Percentiles rank a stretch among this genome's conserved stretches.
These are phyloP conservation scores for Trametes cubensis DNA, from an alignment of 768 basidiomycete species.

Conservation along the genomic window DNA sequence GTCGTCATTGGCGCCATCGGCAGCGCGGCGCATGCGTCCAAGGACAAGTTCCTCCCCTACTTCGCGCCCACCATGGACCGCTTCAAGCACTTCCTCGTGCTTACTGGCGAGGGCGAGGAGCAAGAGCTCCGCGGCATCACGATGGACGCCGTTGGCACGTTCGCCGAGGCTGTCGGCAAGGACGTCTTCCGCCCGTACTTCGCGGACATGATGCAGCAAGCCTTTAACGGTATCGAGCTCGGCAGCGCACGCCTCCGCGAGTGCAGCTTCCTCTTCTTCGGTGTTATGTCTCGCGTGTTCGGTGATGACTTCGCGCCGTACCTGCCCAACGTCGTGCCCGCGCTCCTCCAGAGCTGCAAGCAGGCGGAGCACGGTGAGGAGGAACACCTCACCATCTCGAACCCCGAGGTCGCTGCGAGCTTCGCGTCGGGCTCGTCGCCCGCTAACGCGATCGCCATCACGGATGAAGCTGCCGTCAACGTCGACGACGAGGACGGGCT, in stretches of 20 bases:
- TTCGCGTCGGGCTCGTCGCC: constrained; percentile 78
- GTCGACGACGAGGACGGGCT: constrained; percentile 70
- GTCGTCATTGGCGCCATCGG: constrained; percentile 98
- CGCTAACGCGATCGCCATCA: constrained; percentile 67
- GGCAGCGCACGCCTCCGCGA: constrained; percentile 88
- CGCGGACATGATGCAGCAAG: constrained; percentile 93
- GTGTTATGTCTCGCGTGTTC: constrained; percentile 97
- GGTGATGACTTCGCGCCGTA: constrained; percentile 91
- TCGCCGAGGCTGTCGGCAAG: constrained; percentile 94
- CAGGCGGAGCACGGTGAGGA: constrained; percentile 81
- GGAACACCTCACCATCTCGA: constrained; percentile 50
- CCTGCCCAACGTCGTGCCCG: constrained; percentile 82
- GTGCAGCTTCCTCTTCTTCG: constrained; percentile 97
- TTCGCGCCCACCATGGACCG: constrained; percentile 90
- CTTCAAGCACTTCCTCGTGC: constrained; percentile 84
- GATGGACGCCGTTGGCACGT: constrained; percentile 97
- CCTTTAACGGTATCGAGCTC: constrained; percentile 86
- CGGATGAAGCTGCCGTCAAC: constrained; percentile 59
- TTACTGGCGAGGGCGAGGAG: constrained; percentile 89
- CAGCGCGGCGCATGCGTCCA: constrained; percentile 95
- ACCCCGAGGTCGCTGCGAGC: constrained; percentile 54
- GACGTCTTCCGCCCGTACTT: constrained; percentile 96
- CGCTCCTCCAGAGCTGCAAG: constrained; percentile 78
- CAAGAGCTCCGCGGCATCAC: constrained; percentile 94
- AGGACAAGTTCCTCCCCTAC: constrained; percentile 88